These are phyloP conservation scores for Sanghuangporus sanghuang DNA, from an alignment of 1,284 basidiomycete species.

Conservation along the genomic window DNA sequence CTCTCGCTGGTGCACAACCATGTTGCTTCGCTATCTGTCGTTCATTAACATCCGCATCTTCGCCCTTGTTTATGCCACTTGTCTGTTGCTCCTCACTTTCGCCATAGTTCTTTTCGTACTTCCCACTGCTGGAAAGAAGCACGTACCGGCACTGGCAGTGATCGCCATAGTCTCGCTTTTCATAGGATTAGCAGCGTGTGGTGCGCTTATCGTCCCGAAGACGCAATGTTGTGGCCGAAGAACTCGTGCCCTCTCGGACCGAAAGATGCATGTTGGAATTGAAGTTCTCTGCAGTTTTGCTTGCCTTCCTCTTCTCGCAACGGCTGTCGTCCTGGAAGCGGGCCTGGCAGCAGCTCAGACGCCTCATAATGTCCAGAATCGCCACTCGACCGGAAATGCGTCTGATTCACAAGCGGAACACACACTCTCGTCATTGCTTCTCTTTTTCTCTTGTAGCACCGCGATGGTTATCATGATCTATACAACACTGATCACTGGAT, in stretches of 20 bases:
- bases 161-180: not conserved
- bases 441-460: not conserved
- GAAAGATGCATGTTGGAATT: slow-evolving; percentile 1
- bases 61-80: not conserved
- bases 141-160: not conserved
- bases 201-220: slow-evolving; percentile 1
- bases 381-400: not conserved
- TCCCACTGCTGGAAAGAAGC: not conserved
- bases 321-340: not conserved
- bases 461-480: not conserved
- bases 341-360: not conserved
- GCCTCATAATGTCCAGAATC: not conserved
- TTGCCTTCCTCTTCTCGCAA: not conserved
- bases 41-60: slow-evolving; percentile 1
- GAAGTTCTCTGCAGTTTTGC: not conserved
- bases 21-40: not conserved
- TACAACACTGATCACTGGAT: not conserved
- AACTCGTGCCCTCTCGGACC: not conserved
- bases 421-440: not conserved
- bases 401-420: not conserved
- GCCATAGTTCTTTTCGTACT: slow-evolving; percentile 3
- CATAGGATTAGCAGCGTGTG: not conserved
- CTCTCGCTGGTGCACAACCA: not conserved
- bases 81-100: slow-evolving; percentile 2
- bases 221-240: not conserved